phyloP scores from a whole-genome alignment of 2,329 filamentous ascomycete genomes.

The Dactylellina haptotyla region DNA sequence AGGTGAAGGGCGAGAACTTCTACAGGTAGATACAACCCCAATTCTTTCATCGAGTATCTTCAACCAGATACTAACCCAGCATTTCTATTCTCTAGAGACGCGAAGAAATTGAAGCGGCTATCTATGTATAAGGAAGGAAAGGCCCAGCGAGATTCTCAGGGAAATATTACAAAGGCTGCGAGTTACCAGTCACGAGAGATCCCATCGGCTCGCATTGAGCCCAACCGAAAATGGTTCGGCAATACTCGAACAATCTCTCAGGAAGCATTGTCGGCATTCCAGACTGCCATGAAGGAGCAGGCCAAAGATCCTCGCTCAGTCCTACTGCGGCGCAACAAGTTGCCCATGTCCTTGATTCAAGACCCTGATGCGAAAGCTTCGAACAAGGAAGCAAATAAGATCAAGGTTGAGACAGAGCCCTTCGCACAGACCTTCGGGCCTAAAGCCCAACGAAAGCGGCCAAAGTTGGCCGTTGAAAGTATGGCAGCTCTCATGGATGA shows the following conservation, averaged over 20 bases:
- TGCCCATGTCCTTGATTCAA: slow-evolving; percentile 92
- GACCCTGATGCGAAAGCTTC: slow-evolving; percentile 82
- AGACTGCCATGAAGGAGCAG: slow-evolving; percentile 90
- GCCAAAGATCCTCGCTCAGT: slow-evolving; percentile 91
- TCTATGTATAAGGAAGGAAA: slow-evolving; percentile 92
- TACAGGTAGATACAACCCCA: slow-evolving; percentile 71
- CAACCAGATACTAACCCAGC: too few species aligned
- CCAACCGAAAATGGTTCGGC: slow-evolving; percentile 93
- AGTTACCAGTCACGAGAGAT: slow-evolving; percentile 83
- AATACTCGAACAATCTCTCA: slow-evolving; percentile 92
- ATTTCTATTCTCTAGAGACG: slow-evolving; percentile 61
- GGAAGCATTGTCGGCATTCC: slow-evolving; percentile 84
- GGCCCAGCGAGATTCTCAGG: slow-evolving; percentile 80
- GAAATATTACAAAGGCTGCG: slow-evolving; percentile 85
- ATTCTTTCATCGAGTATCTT: background rate
- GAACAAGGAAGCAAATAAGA: slow-evolving; percentile 90
- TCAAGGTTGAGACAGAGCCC: slow-evolving; percentile 85
- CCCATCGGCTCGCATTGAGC: slow-evolving; percentile 87
- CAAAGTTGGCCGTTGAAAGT: slow-evolving; percentile 86
- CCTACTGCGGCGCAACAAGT: slow-evolving; percentile 88
- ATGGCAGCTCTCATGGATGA: slow-evolving; percentile 83
- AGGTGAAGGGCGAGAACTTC: slow-evolving; percentile 97
- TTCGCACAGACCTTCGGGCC: slow-evolving; percentile 92
- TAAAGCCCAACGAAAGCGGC: slow-evolving; percentile 90
- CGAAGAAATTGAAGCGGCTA: slow-evolving; percentile 87